phyloP scores from a whole-genome alignment of 805 yeast species.

The Hanseniaspora lachancei region DNA sequence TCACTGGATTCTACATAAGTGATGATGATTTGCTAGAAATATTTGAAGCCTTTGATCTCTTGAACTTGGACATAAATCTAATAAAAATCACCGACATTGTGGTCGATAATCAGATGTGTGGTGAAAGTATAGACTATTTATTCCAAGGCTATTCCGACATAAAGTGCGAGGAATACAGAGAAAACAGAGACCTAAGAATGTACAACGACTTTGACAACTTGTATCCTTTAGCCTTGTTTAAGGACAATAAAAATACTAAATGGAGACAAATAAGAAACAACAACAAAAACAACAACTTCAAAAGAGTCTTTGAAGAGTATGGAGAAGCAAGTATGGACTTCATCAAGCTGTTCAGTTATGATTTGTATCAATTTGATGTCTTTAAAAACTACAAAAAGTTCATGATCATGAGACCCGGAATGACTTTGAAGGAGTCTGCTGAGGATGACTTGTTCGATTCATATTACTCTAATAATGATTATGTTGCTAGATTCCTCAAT shows the following conservation, averaged over 20 bases:
- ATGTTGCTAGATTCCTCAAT: slow-evolving; percentile 4
- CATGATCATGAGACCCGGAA: slow-evolving; percentile 10
- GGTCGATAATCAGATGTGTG: slow-evolving; percentile 1
- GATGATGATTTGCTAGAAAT: background rate
- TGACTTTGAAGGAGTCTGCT: background rate
- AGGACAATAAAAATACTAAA: background rate
- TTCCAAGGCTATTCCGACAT: slow-evolving; percentile 2
- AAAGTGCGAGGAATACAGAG: background rate
- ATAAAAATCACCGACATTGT: slow-evolving; percentile 4
- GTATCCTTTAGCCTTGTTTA: background rate
- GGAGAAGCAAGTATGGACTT: slow-evolving; percentile 6
- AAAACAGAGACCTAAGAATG: background rate
- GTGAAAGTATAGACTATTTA: background rate
- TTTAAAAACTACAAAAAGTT: slow-evolving; percentile 6
- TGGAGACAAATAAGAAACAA: background rate
- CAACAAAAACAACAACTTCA: background rate
- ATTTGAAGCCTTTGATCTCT: background rate
- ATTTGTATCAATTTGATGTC: background rate
- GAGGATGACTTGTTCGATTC: slow-evolving; percentile 3
- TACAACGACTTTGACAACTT: background rate
- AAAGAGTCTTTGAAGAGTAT: slow-evolving; percentile 7
- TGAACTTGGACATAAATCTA: background rate
- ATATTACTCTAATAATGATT: background rate
- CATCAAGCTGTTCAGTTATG: slow-evolving; percentile 6
- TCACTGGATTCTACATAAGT: slow-evolving; percentile 4